Conservation (phyloP, 2,329 filamentous ascomycete genomes). For the Macrophomina pseudophaseolina region DNA sequence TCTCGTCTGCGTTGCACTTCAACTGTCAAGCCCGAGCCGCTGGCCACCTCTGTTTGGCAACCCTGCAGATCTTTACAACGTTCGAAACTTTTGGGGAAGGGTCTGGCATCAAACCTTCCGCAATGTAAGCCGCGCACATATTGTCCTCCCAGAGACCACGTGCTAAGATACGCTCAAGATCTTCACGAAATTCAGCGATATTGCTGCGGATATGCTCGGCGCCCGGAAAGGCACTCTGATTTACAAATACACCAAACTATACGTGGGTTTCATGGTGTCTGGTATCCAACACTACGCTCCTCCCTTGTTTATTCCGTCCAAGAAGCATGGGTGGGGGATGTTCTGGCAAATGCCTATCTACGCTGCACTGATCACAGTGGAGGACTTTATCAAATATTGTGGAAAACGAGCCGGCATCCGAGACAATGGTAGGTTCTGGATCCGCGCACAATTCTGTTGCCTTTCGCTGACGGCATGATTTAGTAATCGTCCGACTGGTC, state of each 20-base stretch:
- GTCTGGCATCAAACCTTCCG: not conserved
- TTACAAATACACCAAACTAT: not conserved
- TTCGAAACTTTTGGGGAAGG: not conserved
- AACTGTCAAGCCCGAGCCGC: not conserved
- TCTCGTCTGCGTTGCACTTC: not conserved
- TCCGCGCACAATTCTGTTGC: no score
- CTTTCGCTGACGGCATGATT: no score
- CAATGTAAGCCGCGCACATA: not conserved
- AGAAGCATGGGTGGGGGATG: not conserved
- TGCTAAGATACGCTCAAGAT: not conserved
- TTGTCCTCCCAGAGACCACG: not conserved
- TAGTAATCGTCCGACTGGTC: no score
- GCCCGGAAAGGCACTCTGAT: not conserved
- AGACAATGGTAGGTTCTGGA: no score
- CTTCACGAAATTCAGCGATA: not conserved
- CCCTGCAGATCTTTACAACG: not conserved
- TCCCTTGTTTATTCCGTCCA: not conserved
- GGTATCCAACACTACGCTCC: not conserved
- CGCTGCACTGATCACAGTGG: not conserved
- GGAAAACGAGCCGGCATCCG: no score
- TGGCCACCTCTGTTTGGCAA: not conserved
- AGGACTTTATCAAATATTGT: no score
- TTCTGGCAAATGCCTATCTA: not conserved
- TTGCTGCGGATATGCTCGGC: not conserved
- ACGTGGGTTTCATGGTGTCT: not conserved